A percentile compares a stretch with the other conserved stretches of the same genome.
Evolutionary conservation across 1,284 basidiomycete species (phyloP).

Genomic region (Naganishia sp.): DNA sequence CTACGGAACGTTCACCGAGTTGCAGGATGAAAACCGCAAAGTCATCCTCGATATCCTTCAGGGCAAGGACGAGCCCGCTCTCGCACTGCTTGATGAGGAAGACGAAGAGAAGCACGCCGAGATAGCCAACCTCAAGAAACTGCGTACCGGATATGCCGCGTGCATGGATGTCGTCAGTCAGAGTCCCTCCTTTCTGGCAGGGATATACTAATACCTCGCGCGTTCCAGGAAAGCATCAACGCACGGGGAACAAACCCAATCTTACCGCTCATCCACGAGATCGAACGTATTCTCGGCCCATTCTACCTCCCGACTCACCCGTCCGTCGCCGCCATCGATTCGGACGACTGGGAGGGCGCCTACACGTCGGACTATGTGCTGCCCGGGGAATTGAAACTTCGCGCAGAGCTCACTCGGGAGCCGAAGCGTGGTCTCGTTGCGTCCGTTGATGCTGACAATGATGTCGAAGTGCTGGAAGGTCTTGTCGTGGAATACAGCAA

Average conservation of each 20-base stretch:
- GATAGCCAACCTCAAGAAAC: slow-evolving; percentile 69
- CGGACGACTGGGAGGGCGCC: slow-evolving; percentile 40
- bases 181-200: not conserved
- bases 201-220: not conserved
- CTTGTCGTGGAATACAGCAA: slow-evolving; percentile 62
- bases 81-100: slow-evolving; percentile 18
- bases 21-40: slow-evolving; percentile 53
- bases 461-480: slow-evolving; percentile 34
- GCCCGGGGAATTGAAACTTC: slow-evolving; percentile 39
- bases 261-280: slow-evolving; percentile 52
- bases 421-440: not conserved
- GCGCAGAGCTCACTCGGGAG: not conserved
- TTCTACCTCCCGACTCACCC: slow-evolving; percentile 36
- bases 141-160: slow-evolving; percentile 76
- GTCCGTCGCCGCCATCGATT: slow-evolving; percentile 36
- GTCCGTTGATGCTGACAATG: not conserved
- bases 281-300: slow-evolving; percentile 49
- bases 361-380: slow-evolving; percentile 44
- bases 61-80: slow-evolving; percentile 31
- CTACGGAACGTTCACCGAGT: slow-evolving; percentile 57
- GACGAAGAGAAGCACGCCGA: slow-evolving; percentile 55
- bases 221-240: slow-evolving; percentile 52
- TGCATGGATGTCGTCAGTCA: slow-evolving; percentile 70
- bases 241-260: slow-evolving; percentile 55
- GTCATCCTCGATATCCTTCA: slow-evolving; percentile 55